These are phyloP conservation scores for Gastrodia elata DNA, from an alignment of 106 monocot species.

Conservation along the genomic window DNA sequence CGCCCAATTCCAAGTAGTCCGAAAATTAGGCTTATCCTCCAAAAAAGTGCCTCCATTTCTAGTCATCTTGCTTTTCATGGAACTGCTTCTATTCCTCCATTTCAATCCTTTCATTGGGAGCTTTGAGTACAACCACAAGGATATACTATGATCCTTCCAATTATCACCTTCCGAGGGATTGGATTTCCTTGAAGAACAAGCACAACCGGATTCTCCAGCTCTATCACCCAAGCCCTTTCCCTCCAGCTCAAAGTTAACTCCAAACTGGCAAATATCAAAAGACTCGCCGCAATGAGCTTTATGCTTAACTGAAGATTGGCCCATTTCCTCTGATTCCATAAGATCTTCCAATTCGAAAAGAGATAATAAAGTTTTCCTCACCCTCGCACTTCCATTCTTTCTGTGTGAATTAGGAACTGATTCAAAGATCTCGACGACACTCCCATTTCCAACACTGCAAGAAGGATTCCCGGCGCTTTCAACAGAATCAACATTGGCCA, in stretches of 20 bases:
- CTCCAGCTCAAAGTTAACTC: neutral
- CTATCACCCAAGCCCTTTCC: neutral
- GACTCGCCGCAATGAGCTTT: neutral
- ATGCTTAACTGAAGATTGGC: neutral
- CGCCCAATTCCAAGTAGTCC: conserved; percentile 49
- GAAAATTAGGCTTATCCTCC: conserved; percentile 21
- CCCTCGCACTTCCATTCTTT: conserved; percentile 24
- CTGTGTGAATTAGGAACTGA: conserved; percentile 15
- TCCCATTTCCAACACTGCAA: conserved; percentile 1
- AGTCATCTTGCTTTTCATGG: conserved; percentile 13
- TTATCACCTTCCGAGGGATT: conserved; percentile 8
- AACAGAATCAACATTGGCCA: conserved; percentile 35
- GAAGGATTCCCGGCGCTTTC: conserved; percentile 10
- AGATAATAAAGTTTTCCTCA: conserved; percentile 52
- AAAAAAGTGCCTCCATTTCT: conserved; percentile 5
- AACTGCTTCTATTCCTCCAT: conserved; percentile 14
- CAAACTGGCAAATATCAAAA: neutral
- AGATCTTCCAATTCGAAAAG: conserved; percentile 79
- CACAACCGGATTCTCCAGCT: neutral
- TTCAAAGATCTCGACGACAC: conserved; percentile 23
- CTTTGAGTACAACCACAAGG: conserved; percentile 37
- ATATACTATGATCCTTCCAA: conserved; percentile 15
- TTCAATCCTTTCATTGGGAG: conserved; percentile 20
- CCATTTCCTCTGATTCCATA: neutral
- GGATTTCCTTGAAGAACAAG: neutral